phyloP scores from a whole-genome alignment of 176 grass and related monocot species.

The Metroxylon sagu region DNA sequence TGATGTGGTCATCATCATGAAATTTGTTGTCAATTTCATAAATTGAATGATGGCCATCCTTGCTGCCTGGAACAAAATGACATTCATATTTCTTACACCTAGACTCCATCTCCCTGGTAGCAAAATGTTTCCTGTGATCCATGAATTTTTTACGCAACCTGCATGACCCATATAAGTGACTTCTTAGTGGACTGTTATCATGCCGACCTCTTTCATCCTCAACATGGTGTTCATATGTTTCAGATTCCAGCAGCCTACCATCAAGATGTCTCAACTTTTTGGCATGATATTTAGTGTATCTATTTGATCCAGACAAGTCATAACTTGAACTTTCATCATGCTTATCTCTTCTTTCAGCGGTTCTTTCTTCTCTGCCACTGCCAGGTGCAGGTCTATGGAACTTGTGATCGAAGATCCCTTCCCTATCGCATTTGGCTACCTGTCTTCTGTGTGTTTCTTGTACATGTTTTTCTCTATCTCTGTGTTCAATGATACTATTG shows the following conservation, averaged over 20 bases:
- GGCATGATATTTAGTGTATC: conserved; percentile 21
- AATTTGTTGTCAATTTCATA: conserved; percentile 6
- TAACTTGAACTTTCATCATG: not conserved
- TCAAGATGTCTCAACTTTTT: conserved; percentile 23
- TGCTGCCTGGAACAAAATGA: conserved; percentile 28
- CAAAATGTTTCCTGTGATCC: conserved; percentile 17
- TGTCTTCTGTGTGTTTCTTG: conserved; percentile 24
- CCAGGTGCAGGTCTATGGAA: not conserved
- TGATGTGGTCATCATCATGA: not conserved
- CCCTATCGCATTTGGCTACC: conserved; percentile 2
- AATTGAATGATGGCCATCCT: conserved; percentile 13
- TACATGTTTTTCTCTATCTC: conserved; percentile 27
- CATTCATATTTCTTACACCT: conserved; percentile 10
- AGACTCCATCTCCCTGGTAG: conserved; percentile 12
- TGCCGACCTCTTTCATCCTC: conserved; percentile 22
- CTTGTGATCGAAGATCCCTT: conserved; percentile 24
- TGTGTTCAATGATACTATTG: conserved; percentile 16
- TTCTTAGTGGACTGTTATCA: conserved; percentile 20
- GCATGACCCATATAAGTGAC: not conserved
- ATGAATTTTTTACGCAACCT: conserved; percentile 28
- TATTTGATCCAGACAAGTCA: conserved; percentile 13
- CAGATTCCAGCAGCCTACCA: conserved; percentile 14
- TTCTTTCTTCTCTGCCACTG: conserved; percentile 13
- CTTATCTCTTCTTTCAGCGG: conserved; percentile 22
- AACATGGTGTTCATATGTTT: conserved; percentile 10